Evolutionary conservation across 768 basidiomycete genomes (phyloP), one percentile per base, ranked within the genome.

Genomic region (Galerina sulciceps): DNA sequence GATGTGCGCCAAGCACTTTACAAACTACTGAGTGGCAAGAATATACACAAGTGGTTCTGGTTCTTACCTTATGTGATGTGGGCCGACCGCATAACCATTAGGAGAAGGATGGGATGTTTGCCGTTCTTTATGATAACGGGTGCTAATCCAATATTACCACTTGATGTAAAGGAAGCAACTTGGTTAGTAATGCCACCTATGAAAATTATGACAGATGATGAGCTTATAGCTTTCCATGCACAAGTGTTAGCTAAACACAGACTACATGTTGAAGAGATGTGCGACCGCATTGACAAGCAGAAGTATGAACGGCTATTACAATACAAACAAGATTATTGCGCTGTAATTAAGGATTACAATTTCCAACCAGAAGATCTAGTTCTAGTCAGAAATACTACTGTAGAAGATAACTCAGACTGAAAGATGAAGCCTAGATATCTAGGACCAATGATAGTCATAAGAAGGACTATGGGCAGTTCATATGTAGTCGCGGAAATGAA

Each of bases 321-420:
- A 11, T 70, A 67, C 40, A 61, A 69, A 47, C 26, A 60, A 13
- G 50, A 66, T 1, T 64, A 72, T 47, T 47, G 42, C 1, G 9
- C 57, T n/a, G 57, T 50, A 0, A 73, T 77, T 18, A 42, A 53
- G 6, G 55, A 73, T 22, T 73, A 59, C 54, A 37, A 66, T 13
- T 79, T 75, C 54, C 23, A 62, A 18, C 55, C 53, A 0, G 76
- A 76, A 14, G 70, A 70, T 2, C 63, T 81, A 0, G 71, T 80
- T 0, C 54, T 79, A 0, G 65, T 75, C 1, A 53, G 69, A 4
- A 78, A 80, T 48, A 73, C 72, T 8, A 17, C 35, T 1, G 60
- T 71, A 10, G 53, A 54, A 34, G 34, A 31, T 1, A 9, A 40
- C 2, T 17, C 44, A 13, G 41, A 54, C 42, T 2, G 42, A 4